phyloP scores from a whole-genome alignment of 2,329 filamentous ascomycete species.

The Coniochaeta prunicola region DNA sequence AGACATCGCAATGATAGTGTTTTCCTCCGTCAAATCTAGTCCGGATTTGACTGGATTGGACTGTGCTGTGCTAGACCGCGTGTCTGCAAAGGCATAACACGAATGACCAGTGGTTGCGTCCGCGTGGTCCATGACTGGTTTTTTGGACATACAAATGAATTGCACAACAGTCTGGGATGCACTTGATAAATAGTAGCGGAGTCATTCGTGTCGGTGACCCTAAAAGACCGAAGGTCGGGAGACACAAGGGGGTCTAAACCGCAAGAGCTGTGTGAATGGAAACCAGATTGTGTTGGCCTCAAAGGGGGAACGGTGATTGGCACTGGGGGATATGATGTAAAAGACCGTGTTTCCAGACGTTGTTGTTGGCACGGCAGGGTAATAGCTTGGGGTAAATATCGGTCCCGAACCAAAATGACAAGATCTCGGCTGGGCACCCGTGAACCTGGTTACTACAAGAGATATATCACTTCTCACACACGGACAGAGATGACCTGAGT shows the following conservation, averaged over 20 bases:
- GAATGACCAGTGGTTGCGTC: not conserved
- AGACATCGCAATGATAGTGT: not conserved
- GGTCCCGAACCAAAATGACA: not conserved
- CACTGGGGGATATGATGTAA: not conserved
- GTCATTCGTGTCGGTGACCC: not conserved
- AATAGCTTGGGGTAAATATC: not conserved
- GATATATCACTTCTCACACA: not conserved
- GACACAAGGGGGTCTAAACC: not conserved
- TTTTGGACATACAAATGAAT: not conserved
- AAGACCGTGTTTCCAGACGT: not conserved
- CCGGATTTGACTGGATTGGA: not conserved
- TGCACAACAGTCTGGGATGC: not conserved
- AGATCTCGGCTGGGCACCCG: not conserved
- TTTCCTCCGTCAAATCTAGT: not conserved
- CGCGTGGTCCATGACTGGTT: not conserved
- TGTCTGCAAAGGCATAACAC: no score
- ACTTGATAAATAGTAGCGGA: not conserved
- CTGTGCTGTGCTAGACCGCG: not conserved
- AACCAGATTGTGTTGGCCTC: not conserved
- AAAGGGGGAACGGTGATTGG: not conserved
- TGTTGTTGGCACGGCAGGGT: not conserved
- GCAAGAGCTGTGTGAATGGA: not conserved
- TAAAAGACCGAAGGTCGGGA: not conserved
- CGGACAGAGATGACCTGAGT: not conserved
- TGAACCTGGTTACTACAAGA: conserved; percentile 1